Percentiles rank a stretch among this genome's conserved stretches.
Conservation (phyloP, 306 rosid genomes). For the Medicago arabica region DNA sequence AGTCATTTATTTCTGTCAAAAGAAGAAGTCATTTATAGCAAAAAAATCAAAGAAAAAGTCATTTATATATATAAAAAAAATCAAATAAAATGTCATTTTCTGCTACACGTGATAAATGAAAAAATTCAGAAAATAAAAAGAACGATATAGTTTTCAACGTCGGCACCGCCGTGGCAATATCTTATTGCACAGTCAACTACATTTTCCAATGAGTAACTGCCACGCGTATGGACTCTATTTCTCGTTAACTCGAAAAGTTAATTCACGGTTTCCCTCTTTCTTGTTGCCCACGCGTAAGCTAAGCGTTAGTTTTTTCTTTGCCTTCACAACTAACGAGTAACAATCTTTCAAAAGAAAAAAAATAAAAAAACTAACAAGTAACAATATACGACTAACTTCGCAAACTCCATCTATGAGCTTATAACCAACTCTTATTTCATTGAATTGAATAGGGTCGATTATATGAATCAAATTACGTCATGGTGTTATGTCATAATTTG, state of each 20-base stretch:
- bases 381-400: too few species aligned
- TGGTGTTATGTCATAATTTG: too few species aligned
- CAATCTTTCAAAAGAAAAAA: too few species aligned
- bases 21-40: background rate
- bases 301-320: background rate
- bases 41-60: too few species aligned
- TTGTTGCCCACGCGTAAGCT: background rate
- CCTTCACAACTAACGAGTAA: background rate
- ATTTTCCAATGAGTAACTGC: background rate
- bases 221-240: conserved; percentile 1
- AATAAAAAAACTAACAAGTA: too few species aligned
- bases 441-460: too few species aligned
- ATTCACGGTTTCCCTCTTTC: background rate
- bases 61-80: too few species aligned
- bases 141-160: background rate
- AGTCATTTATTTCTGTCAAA: background rate
- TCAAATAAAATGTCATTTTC: background rate
- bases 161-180: conserved; percentile 44
- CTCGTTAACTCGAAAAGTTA: background rate
- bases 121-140: background rate
- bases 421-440: too few species aligned
- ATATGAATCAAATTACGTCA: too few species aligned
- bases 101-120: background rate
- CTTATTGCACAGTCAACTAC: background rate
- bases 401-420: too few species aligned